Base-by-base conservation (phyloP, 352 stramenopile species). In the Pythium sukuiense region DNA sequence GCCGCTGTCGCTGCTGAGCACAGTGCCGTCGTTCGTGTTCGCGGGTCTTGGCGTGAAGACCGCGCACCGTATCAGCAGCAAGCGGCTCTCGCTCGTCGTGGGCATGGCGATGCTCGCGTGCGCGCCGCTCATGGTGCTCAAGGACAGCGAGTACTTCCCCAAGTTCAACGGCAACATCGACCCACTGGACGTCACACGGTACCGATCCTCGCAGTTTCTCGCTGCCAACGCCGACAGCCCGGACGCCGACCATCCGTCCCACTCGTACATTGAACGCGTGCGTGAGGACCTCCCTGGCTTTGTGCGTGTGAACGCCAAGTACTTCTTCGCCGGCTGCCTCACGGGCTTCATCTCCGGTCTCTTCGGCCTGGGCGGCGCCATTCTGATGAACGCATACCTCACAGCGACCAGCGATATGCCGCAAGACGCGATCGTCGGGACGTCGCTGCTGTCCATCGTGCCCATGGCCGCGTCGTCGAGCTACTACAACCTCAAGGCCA, bases 321-420 rank as follows among this genome's bases (percentile, higher is more conserved):
- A 95, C 62, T 63, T 91, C 37, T 59, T 82, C 13, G 86, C 86
- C 1, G 86, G 86, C 13, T 81, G 79, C 32, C 62, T 83, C 26
- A 80, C 86, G 11, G 84, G 84, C 27, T 93, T 92, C 70, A 88
- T 95, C 70, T 93, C 86, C 11, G 86, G 86, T 2, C 73, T 95
- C 8, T 90, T 82, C 45, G 86, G 86, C 35, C 76, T 91, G 27
- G 86, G 86, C 65, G 86, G 86, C 59, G 86, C 84, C 29, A 91
- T 95, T 62, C 81, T 95, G 57, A 90, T 93, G 64, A 93, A 83
- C 16, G 80, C 86, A 2, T 95, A 95, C 65, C 70, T 95, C 56
- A 93, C 84, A 7, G 78, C 85, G 27, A 77, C 84, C 6, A 95
- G 84, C 67, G 83, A 95, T 57, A 92, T 95, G 84, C 81, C 86